Evolutionary conservation across 495 filamentous ascomycete genomes (phyloP).

Genomic region (Talaromyces thailandensis): DNA sequence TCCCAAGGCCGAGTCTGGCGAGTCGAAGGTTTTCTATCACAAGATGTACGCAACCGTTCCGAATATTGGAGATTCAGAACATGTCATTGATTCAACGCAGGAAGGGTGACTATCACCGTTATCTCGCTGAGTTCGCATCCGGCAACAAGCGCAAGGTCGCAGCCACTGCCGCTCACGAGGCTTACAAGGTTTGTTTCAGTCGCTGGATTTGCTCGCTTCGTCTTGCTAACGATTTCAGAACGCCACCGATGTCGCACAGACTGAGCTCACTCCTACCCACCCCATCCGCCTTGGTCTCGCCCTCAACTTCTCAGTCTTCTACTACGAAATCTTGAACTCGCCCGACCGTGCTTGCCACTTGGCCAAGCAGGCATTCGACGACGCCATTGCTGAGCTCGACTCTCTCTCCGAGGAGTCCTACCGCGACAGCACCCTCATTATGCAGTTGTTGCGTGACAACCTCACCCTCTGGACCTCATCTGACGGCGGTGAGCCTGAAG

Average conservation of each 20-base stretch:
- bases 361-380: slow-evolving; percentile 98
- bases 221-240: slow-evolving; percentile 45
- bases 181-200: slow-evolving; percentile 74
- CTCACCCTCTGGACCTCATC: slow-evolving; percentile 99
- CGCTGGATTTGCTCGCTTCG: neutral
- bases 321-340: slow-evolving; percentile 99
- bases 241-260: slow-evolving; percentile 96
- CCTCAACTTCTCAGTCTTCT: slow-evolving; percentile 99
- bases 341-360: slow-evolving; percentile 98
- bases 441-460: slow-evolving; percentile 99
- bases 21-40: slow-evolving; percentile 99
- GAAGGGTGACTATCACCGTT: slow-evolving; percentile 99
- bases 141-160: slow-evolving; percentile 98
- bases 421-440: slow-evolving; percentile 99
- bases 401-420: slow-evolving; percentile 98
- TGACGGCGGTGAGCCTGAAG: slow-evolving; percentile 77
- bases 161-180: slow-evolving; percentile 93
- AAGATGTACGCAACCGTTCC: slow-evolving; percentile 73
- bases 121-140: slow-evolving; percentile 96
- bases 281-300: slow-evolving; percentile 97
- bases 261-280: slow-evolving; percentile 94
- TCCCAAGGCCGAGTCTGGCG: slow-evolving; percentile 93
- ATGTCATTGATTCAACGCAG: slow-evolving; percentile 36
- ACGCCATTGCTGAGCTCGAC: slow-evolving; percentile 98
- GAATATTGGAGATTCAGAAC: neutral